A percentile compares a stretch with the other conserved stretches of the same genome.
phyloP scores from a whole-genome alignment of 2,329 filamentous ascomycete species.

The Fusarium globosum region DNA sequence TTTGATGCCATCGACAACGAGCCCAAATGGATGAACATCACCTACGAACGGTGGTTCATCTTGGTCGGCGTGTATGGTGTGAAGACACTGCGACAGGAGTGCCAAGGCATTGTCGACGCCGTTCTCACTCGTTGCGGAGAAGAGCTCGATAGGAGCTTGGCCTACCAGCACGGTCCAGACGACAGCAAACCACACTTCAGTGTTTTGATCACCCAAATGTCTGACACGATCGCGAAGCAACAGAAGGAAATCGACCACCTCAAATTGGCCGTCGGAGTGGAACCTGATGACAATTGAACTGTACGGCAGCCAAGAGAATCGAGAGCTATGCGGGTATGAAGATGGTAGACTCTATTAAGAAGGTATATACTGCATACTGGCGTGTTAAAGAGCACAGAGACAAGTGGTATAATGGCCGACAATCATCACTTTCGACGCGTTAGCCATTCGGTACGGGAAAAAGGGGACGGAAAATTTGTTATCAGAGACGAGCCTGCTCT shows the following conservation, averaged over 20 bases:
- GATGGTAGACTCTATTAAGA: background rate
- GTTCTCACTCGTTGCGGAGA: background rate
- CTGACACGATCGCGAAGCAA: background rate
- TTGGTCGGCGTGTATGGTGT: background rate
- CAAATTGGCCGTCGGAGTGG: background rate
- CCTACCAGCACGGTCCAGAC: background rate
- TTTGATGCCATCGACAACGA: background rate
- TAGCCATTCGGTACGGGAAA: background rate
- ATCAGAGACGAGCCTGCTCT: background rate
- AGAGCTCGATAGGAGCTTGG: background rate
- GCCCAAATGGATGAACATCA: background rate
- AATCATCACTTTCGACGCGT: background rate
- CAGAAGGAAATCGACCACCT: background rate
- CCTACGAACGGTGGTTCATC: constrained; percentile 2
- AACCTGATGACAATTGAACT: background rate
- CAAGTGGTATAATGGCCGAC: background rate
- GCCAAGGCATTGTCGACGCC: background rate
- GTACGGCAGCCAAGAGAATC: background rate
- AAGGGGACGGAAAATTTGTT: background rate
- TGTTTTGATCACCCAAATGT: background rate
- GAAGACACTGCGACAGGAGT: background rate
- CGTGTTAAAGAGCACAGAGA: background rate
- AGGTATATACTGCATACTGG: too few species aligned
- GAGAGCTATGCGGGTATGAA: background rate
- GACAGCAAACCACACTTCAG: background rate